Percentiles rank a stretch among this genome's conserved stretches.
Evolutionary conservation across 1,284 basidiomycete species (phyloP).

Genomic region (Ganoderma sp.): DNA sequence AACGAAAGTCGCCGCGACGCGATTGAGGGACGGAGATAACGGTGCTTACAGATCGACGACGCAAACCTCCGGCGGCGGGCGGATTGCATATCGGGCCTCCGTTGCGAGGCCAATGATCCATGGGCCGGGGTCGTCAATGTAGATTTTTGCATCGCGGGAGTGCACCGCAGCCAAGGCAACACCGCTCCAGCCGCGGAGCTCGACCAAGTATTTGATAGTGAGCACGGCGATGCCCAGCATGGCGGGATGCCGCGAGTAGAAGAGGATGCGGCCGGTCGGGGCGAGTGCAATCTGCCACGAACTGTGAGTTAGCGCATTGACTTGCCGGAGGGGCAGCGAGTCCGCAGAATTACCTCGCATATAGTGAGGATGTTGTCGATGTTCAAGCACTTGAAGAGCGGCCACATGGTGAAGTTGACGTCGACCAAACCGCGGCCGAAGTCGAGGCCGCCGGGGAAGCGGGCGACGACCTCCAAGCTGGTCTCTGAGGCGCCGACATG

Average conservation of each 20-base stretch:
- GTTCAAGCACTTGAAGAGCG: conserved; percentile 92
- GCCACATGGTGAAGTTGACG: conserved; percentile 96
- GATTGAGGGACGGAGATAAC: conserved; percentile 13
- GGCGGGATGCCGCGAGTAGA: conserved; percentile 89
- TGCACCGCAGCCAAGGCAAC: conserved; percentile 87
- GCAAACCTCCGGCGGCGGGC: conserved; percentile 82
- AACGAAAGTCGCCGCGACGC: background rate
- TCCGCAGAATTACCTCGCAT: conserved; percentile 72
- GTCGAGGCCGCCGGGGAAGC: conserved; percentile 85
- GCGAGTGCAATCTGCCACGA: conserved; percentile 79
- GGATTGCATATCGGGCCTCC: conserved; percentile 81
- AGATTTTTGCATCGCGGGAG: conserved; percentile 88
- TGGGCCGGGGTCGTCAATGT: conserved; percentile 86
- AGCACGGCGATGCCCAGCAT: conserved; percentile 91
- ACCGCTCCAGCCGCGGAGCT: conserved; percentile 93
- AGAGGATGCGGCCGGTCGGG: conserved; percentile 90
- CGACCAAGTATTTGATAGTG: conserved; percentile 91
- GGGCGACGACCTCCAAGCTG: conserved; percentile 81
- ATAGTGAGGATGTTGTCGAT: conserved; percentile 94
- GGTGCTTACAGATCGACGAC: conserved; percentile 85
- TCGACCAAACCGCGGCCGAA: conserved; percentile 85
- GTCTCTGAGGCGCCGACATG: conserved; percentile 52
- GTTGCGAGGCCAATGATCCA: conserved; percentile 94
- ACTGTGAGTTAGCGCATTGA: conserved; percentile 8
- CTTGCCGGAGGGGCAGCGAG: background rate